Evolutionary conservation across 2,329 filamentous ascomycete species (phyloP).

Genomic region (Pseudogymnoascus verrucosus): DNA sequence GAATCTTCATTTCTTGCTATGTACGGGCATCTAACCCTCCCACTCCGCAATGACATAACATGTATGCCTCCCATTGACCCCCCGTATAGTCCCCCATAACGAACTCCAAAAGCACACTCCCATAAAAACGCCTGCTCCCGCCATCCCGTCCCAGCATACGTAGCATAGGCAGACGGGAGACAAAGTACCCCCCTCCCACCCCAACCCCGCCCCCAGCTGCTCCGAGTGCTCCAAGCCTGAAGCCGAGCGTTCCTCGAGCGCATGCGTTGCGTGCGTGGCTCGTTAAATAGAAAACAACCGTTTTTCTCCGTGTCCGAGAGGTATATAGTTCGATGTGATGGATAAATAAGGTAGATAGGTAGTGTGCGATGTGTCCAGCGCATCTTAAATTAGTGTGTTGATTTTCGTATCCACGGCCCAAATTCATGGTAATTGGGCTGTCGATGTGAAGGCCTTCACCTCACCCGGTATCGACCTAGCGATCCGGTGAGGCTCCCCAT

Average conservation of each 20-base stretch:
- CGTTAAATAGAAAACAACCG: neutral
- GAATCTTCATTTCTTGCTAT: neutral
- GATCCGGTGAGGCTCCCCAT: neutral
- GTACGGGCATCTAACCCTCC: neutral
- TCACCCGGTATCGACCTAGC: neutral
- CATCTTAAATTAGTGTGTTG: constrained; percentile 3
- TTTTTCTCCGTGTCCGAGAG: neutral
- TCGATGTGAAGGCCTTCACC: neutral
- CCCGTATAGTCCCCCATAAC: neutral
- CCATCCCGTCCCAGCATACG: neutral
- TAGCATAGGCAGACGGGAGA: neutral
- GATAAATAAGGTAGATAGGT: constrained; percentile 2
- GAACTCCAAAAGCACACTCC: neutral
- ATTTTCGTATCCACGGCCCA: neutral
- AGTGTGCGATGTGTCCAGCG: neutral
- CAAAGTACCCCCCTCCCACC: neutral
- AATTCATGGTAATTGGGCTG: neutral
- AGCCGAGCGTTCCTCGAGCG: neutral
- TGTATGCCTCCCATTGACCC: neutral
- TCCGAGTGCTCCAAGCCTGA: neutral
- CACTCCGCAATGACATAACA: neutral
- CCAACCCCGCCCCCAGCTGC: neutral
- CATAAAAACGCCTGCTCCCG: neutral
- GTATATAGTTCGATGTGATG: neutral
- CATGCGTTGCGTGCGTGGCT: neutral